Conservation (phyloP, 495 filamentous ascomycete genomes). For the Hypoxylon perforatum region DNA sequence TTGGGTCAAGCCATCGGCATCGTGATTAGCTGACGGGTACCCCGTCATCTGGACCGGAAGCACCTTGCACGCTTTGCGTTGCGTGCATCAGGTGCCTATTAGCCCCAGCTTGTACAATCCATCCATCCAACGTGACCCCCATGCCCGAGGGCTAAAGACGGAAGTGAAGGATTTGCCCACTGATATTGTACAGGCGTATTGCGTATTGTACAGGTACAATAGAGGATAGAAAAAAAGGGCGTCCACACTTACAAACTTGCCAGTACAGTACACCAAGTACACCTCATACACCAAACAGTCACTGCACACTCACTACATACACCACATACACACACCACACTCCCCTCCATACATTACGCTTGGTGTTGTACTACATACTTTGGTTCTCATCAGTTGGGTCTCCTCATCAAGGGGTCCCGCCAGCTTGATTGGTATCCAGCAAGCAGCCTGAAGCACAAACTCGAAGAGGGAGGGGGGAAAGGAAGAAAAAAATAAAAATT, state of each 20-base stretch:
- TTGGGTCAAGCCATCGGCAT: constrained; percentile 46
- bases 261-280: no score
- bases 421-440: constrained; percentile 36
- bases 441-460: constrained; percentile 41
- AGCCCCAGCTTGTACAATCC: constrained; percentile 45
- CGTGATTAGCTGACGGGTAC: constrained; percentile 46
- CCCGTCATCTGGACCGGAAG: constrained; percentile 46
- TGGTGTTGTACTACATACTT: constrained; percentile 36
- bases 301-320: no score
- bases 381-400: constrained; percentile 35
- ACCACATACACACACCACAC: constrained; percentile 2
- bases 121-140: constrained; percentile 47
- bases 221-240: constrained; percentile 17
- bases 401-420: constrained; percentile 29
- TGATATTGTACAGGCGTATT: no score
- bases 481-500: neutral
- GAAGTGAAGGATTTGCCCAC: constrained; percentile 32
- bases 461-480: constrained; percentile 22
- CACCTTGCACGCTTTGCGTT: constrained; percentile 47
- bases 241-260: constrained; percentile 22
- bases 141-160: constrained; percentile 36
- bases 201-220: constrained; percentile 42
- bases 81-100: constrained; percentile 50
- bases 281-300: no score
- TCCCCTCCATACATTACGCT: constrained; percentile 19